These are phyloP conservation scores for Claviceps monticola DNA, from an alignment of 2,329 filamentous ascomycete genomes.

Conservation along the genomic window DNA sequence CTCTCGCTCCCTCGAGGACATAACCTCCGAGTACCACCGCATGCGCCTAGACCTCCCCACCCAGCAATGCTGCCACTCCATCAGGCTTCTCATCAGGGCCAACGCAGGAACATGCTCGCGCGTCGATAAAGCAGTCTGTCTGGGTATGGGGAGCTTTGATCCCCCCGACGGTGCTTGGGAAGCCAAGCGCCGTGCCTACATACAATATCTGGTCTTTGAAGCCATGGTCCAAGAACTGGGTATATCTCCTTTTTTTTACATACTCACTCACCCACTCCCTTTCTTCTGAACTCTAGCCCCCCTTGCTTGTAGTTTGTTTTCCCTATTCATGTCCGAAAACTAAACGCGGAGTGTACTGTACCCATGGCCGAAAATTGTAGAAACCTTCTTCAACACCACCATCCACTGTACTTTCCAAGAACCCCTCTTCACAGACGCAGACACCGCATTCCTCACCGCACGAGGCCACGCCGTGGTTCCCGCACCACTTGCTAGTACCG, in stretches of 20 bases:
- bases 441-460: constrained; percentile 36
- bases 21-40: constrained; percentile 16
- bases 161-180: constrained; percentile 32
- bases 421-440: constrained; percentile 33
- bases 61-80: constrained; percentile 13
- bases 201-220: constrained; percentile 40
- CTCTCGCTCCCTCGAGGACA: constrained; percentile 12
- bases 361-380: background rate
- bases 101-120: constrained; percentile 10
- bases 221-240: constrained; percentile 30
- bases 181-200: constrained; percentile 30
- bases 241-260: constrained; percentile 12
- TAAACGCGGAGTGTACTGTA: background rate
- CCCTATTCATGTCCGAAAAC: background rate
- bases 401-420: constrained; percentile 41
- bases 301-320: background rate
- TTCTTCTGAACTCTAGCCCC: background rate
- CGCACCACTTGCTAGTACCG: constrained; percentile 37
- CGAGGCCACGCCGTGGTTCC: constrained; percentile 40
- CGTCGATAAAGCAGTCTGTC: constrained; percentile 32
- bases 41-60: constrained; percentile 16
- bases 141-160: constrained; percentile 42
- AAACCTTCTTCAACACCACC: constrained; percentile 1
- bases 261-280: no score
- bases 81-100: constrained; percentile 21